Evolutionary conservation across 2,329 filamentous ascomycete species (phyloP), one percentile per base, ranked within the genome.

Genomic region (Macrophomina phaseolina): DNA sequence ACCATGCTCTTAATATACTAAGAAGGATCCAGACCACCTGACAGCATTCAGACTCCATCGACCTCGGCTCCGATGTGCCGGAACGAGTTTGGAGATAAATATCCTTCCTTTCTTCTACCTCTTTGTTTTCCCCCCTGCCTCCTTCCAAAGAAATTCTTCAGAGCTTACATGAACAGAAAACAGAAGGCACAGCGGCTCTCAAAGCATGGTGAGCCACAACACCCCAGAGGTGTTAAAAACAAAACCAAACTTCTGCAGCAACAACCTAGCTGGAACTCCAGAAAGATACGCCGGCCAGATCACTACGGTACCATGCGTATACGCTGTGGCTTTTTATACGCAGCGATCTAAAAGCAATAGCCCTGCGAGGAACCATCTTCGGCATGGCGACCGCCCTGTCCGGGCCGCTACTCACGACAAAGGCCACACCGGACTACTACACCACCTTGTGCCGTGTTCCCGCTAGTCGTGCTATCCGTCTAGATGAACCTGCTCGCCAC

Each of bases 401-500:
- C 23, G 56, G 52, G 16, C 32, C 32, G 3, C 52, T 55, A 8
- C 32, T 55, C 16, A 55, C 52, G 4, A 55, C 56, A 4, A 46
- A 51, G 42, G n/a, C 70, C 0, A 4, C 46, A 3, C 69, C 70
- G 51, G n/a, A 34, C 18, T 2, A 38, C 9, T 23, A 48, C 1
- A 34, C 34, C 5, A 46, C 71, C 23, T 14, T 71, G 2, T 23
- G 4, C 18, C 67, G 70, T 11, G 36, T 23, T 66, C 2, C 68
- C 66, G 0, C 11, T 49, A 14, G 60, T 68, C 1, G 7, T 71
- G 12, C 62, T 72, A 1, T 61, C 70, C 18, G 68, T 68, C 68
- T 83, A 79, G 38, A 78, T 79, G 2, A 83, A 75, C 0, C 81
- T 72, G 3, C 75, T 83, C 12, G 68, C 78, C 52, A 81, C 80